Evolutionary conservation across 371 early-diverging fungal species (phyloP), one percentile per base, ranked within the genome.

Genomic region (Phascolomyces articulosus): DNA sequence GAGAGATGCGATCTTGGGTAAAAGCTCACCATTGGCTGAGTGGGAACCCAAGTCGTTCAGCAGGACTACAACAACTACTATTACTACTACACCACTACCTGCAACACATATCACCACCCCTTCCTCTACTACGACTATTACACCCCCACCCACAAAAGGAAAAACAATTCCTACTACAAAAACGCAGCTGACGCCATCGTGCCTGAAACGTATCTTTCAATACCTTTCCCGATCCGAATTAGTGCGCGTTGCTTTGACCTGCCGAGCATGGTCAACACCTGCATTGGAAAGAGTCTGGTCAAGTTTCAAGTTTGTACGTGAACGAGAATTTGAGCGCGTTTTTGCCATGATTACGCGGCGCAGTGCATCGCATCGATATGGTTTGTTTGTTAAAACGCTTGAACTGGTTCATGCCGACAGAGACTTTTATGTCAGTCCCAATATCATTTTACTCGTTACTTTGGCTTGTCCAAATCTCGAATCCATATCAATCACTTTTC

Each of bases 271-370:
- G 82, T 69, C 76, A 10, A 40, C 56, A 0, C 64, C 65, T 31
- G 68, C 75, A 0, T 20, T 70, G 8, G 60, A 67, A 38, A 54
- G 62, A 24, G 55, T 76, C 41, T 81, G 82, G 82, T 62, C 77
- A 31, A 63, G 38, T 54, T 77, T 81, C 58, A 78, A 72, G 56
- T 76, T 81, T 65, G 65, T 70, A 13, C 70, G 72, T 58, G 73
- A 74, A 49, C 63, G 69, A 68, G 79, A 78, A 10, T 81, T 78
- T 55, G 82, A 81, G 63, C 68, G 77, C 55, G 72, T 73, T 47
- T 81, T 81, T 63, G 63, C 71, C 40, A 71, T 78, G 28, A 60
- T 81, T 23, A 63, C 82, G n/a, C 70, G 67, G 29, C 65, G 61
- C 29, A 71, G 63, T 55, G 65, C 73, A 1, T 54, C 68, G 2